These are phyloP conservation scores for Pleurotus djamor DNA, from an alignment of 768 basidiomycete genomes.

Conservation along the genomic window DNA sequence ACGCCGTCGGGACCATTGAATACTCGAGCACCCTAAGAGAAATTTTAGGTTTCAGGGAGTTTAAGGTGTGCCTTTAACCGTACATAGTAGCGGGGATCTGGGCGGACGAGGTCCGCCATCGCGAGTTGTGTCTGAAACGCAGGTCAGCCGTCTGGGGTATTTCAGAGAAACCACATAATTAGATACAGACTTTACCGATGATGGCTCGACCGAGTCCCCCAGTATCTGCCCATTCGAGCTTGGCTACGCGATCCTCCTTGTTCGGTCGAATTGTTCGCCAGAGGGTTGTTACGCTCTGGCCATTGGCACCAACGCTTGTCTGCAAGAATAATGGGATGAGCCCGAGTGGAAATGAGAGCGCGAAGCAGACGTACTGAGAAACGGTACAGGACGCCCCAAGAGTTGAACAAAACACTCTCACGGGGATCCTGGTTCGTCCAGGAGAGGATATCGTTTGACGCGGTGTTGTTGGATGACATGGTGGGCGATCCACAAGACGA, in stretches of 20 bases:
- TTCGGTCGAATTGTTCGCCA: slow-evolving; percentile 81
- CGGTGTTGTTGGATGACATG: slow-evolving; percentile 39
- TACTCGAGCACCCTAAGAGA: slow-evolving; percentile 54
- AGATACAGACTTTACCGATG: slow-evolving; percentile 69
- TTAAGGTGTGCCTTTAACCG: slow-evolving; percentile 13
- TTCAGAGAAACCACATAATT: slow-evolving; percentile 12
- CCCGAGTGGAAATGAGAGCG: slow-evolving; percentile 15
- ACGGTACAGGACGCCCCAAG: slow-evolving; percentile 79
- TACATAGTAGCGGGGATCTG: slow-evolving; percentile 62
- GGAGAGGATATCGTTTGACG: slow-evolving; percentile 70
- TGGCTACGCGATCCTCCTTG: slow-evolving; percentile 87
- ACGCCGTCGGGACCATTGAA: slow-evolving; percentile 85
- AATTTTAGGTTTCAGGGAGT: slow-evolving; percentile 9
- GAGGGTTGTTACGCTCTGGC: slow-evolving; percentile 73
- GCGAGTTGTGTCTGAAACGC: slow-evolving; percentile 63
- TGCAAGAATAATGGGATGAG: slow-evolving; percentile 28
- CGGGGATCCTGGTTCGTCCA: slow-evolving; percentile 89
- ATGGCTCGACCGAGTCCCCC: slow-evolving; percentile 83
- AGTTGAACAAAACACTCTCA: slow-evolving; percentile 80
- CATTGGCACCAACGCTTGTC: slow-evolving; percentile 64
- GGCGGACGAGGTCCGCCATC: slow-evolving; percentile 81
- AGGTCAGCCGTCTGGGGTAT: slow-evolving; percentile 21
- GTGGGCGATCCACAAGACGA: slow-evolving; percentile 19
- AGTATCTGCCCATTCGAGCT: slow-evolving; percentile 82
- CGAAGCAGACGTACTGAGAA: slow-evolving; percentile 31